These are phyloP conservation scores for Apiotrichum domesticum DNA, from an alignment of 1,284 basidiomycete species.

Conservation along the genomic window DNA sequence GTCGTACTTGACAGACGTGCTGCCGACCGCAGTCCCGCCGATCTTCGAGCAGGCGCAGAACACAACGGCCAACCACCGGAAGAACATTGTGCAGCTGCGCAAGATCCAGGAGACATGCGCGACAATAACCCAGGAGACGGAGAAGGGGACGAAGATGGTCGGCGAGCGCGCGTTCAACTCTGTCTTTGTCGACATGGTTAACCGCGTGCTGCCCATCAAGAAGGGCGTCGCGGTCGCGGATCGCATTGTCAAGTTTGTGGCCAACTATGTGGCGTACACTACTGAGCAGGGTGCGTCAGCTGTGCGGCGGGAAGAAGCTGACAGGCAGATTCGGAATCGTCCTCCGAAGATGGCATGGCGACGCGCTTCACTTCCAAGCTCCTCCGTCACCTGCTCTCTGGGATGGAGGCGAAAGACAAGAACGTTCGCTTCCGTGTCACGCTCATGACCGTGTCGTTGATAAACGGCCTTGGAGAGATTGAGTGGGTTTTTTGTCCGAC, in stretches of 20 bases:
- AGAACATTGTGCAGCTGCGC: slow-evolving; percentile 81
- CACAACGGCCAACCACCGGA: slow-evolving; percentile 78
- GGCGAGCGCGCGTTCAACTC: slow-evolving; percentile 80
- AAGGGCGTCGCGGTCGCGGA: slow-evolving; percentile 77
- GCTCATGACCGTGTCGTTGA: slow-evolving; percentile 71
- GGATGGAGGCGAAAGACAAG: slow-evolving; percentile 87
- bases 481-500: slow-evolving; percentile 55
- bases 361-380: slow-evolving; percentile 69
- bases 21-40: slow-evolving; percentile 50
- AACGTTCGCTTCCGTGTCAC: slow-evolving; percentile 73
- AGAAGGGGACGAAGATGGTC: slow-evolving; percentile 55
- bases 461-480: slow-evolving; percentile 71
- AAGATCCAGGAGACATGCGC: slow-evolving; percentile 71
- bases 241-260: slow-evolving; percentile 76
- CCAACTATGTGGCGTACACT: slow-evolving; percentile 71
- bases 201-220: slow-evolving; percentile 69
- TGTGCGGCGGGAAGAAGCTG: too few species aligned
- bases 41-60: slow-evolving; percentile 78
- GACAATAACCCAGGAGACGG: slow-evolving; percentile 54
- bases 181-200: slow-evolving; percentile 64
- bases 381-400: slow-evolving; percentile 70
- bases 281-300: slow-evolving; percentile 64
- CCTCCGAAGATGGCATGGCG: slow-evolving; percentile 60
- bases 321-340: slow-evolving; percentile 45
- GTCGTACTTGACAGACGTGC: slow-evolving; percentile 35